Evolutionary conservation across 768 basidiomycete genomes (phyloP).

Genomic region (Phylloporus sp.): DNA sequence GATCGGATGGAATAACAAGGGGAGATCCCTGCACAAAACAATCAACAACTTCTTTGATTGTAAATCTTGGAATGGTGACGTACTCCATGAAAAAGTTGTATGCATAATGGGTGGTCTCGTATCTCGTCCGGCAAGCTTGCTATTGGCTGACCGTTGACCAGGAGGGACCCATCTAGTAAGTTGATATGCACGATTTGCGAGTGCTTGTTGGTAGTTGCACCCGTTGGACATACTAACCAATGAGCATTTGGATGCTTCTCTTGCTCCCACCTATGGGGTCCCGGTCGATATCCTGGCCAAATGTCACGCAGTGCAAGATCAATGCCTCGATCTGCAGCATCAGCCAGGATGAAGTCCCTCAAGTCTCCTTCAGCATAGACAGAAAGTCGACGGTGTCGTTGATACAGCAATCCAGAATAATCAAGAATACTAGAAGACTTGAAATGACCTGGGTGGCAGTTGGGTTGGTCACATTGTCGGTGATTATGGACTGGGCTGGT

Average conservation of each 20-base stretch:
- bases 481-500: slow-evolving; percentile 1
- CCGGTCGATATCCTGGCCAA: slow-evolving; percentile 8
- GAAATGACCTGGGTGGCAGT: too few relatives aligned
- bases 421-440: too few relatives aligned
- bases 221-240: too few relatives aligned
- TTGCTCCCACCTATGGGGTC: slow-evolving; percentile 7
- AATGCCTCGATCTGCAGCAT: slow-evolving; percentile 1
- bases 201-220: too few relatives aligned
- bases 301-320: slow-evolving; percentile 9
- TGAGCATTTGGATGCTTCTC: neutral
- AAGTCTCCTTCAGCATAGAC: slow-evolving; percentile 11
- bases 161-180: slow-evolving; percentile 6
- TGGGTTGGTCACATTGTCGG: too few relatives aligned
- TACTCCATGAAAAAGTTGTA: slow-evolving; percentile 8
- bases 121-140: slow-evolving; percentile 6
- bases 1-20: too few relatives aligned
- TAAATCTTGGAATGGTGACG: neutral
- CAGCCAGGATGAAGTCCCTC: neutral
- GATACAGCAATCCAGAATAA: slow-evolving; percentile 7
- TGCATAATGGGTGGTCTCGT: slow-evolving; percentile 4
- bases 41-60: too few relatives aligned
- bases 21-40: too few relatives aligned
- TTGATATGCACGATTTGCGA: slow-evolving; percentile 10
- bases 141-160: slow-evolving; percentile 12
- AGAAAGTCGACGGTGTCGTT: slow-evolving; percentile 25